Conservation (phyloP, 768 basidiomycete species). For the Sporobolomyces roseus region DNA sequence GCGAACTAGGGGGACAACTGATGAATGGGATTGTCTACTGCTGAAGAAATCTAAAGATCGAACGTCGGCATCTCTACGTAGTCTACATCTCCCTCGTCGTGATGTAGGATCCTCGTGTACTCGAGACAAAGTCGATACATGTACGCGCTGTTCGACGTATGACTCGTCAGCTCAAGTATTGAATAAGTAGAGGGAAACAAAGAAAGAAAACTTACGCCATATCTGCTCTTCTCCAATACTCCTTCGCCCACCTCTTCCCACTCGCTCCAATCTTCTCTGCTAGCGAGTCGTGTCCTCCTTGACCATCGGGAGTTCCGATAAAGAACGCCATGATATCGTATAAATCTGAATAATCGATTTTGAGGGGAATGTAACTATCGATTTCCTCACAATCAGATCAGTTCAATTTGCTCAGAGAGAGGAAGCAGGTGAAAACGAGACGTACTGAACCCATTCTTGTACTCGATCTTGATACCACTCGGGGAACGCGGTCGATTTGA, state of each 20-base stretch:
- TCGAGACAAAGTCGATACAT: conserved; percentile 47
- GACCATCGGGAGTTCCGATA: conserved; percentile 43
- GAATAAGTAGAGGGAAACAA: not conserved
- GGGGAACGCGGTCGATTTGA: conserved; percentile 57
- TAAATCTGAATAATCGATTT: conserved; percentile 50
- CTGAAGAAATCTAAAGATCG: conserved; percentile 6
- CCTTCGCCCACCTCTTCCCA: conserved; percentile 49
- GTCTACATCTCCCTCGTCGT: conserved; percentile 40
- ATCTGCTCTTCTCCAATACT: conserved; percentile 49
- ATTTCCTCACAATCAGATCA: too few relatives aligned
- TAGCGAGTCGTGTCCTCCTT: conserved; percentile 48
- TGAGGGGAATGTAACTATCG: conserved; percentile 49
- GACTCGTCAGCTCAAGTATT: too few relatives aligned
- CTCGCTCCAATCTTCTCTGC: conserved; percentile 49
- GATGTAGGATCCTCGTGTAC: conserved; percentile 44
- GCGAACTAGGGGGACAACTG: too few relatives aligned
- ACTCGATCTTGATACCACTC: conserved; percentile 46
- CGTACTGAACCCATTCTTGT: conserved; percentile 47
- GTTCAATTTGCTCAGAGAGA: too few relatives aligned
- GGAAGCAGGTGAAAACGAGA: not conserved
- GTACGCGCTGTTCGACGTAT: conserved; percentile 26
- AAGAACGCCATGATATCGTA: conserved; percentile 50
- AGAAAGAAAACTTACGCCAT: conserved; percentile 47
- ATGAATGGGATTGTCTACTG: too few relatives aligned
- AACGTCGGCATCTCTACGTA: conserved; percentile 32